These are phyloP conservation scores for Populus trichocarpa DNA, from an alignment of 441 rosid species.

Conservation along the genomic window DNA sequence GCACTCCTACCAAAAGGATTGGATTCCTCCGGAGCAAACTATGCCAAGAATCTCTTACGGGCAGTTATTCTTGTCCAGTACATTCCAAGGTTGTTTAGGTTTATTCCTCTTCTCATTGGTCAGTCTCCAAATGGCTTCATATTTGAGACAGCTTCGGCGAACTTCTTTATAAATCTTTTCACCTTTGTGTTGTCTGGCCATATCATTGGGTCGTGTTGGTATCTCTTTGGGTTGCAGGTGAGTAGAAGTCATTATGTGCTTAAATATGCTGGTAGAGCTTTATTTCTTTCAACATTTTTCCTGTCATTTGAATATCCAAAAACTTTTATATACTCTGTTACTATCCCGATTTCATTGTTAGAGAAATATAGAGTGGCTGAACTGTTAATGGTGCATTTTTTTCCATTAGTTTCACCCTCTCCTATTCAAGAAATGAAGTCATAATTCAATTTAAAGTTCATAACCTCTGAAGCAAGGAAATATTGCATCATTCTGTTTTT, in stretches of 20 bases:
- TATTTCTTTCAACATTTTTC: no score
- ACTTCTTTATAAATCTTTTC: constrained; percentile 80
- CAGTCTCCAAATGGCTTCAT: constrained; percentile 67
- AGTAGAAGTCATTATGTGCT: background rate
- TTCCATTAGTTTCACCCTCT: background rate
- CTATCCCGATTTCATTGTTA: background rate
- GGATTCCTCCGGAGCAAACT: constrained; percentile 54
- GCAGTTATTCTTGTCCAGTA: constrained; percentile 65
- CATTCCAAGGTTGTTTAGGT: constrained; percentile 66
- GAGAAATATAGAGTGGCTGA: background rate
- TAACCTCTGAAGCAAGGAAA: background rate
- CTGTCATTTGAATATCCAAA: background rate
- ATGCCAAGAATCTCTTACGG: constrained; percentile 65
- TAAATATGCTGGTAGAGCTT: background rate
- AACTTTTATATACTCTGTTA: background rate
- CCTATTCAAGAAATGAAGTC: background rate
- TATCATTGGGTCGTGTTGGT: constrained; percentile 84
- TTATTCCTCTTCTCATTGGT: constrained; percentile 73
- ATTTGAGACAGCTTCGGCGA: constrained; percentile 92
- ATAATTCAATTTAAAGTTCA: background rate
- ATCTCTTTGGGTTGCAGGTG: constrained; percentile 89
- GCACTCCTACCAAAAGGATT: constrained; percentile 38
- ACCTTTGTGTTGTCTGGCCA: constrained; percentile 77
- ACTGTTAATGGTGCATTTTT: background rate
- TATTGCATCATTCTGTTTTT: background rate